Conservation (phyloP, 2,329 filamentous ascomycete species). For the Talaromyces albobiverticillius region DNA sequence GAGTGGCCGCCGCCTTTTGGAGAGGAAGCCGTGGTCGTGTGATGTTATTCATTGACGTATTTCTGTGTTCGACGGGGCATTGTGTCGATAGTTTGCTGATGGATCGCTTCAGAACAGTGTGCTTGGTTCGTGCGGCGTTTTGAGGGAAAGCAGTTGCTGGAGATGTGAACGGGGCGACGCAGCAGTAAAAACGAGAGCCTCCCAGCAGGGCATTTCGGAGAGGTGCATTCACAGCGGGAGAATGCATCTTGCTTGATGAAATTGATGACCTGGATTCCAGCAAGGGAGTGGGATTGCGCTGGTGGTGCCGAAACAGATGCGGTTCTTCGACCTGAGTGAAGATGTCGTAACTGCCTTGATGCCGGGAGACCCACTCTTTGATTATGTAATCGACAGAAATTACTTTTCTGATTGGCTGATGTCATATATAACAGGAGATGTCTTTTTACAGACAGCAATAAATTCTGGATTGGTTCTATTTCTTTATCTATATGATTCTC, state of each 20-base stretch:
- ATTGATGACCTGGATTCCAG: not conserved
- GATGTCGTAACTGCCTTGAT: constrained; percentile 2
- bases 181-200: constrained; percentile 17
- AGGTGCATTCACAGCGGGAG: constrained; percentile 27
- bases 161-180: constrained; percentile 24
- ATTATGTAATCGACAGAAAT: not conserved
- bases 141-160: constrained; percentile 10
- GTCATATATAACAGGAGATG: too few relatives aligned
- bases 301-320: not conserved
- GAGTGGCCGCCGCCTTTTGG: not conserved
- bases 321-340: not conserved
- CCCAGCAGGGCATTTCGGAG: constrained; percentile 31
- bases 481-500: not conserved
- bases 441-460: not conserved
- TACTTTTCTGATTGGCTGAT: not conserved
- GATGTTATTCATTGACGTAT: not conserved
- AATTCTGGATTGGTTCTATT: too few relatives aligned
- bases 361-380: constrained; percentile 31
- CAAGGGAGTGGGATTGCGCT: not conserved
- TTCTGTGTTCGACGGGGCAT: constrained; percentile 10
- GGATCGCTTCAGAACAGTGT: constrained; percentile 10
- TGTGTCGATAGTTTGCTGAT: constrained; percentile 11
- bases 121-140: constrained; percentile 11
- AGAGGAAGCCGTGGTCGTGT: not conserved
- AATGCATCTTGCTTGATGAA: constrained; percentile 22